Base-by-base conservation (phyloP, 352 stramenopile species). In the Plasmopara halstedii region DNA sequence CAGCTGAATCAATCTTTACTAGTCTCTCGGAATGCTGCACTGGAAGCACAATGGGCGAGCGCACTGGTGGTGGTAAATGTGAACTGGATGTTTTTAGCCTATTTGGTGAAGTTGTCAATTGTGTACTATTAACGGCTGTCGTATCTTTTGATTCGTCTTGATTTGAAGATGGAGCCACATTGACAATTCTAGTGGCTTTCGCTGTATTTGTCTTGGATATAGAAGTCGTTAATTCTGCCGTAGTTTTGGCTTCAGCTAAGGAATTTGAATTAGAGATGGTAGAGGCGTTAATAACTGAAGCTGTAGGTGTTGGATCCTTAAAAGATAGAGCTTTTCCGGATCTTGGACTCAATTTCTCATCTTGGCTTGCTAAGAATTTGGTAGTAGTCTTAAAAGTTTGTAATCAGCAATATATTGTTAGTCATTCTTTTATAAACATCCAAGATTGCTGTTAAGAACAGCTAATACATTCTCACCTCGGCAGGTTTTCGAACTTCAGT, bases 11-110 rank as follows among this genome's bases (percentile, higher is more conserved):
- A 26, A 85, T 88, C 62, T 85, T 85, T 0, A 67, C 58, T 14
- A 88, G 62, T 17, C 76, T 68, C 48, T 87, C 75, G 1, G 77
- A 59, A 35, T 53, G 58, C 33, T 77, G 67, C 36, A 79, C 61
- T 15, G 70, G 61, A 15, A 83, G 49, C 15, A 78, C 64, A 20
- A 68, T 53, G 13, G 68, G 67, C 9, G 68, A 71, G 1, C 64
- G 67, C 15, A 60, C 52, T 9, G 58, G 51, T 19, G 55, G 45
- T n/a, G 46, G 18, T 2, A 37, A 42, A 10, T 42, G 35, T 29
- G 32, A 45, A 7, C 13, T 34, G 0, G 31, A 15, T 43, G 35
- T 58, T 37, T 61, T 56, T 0, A 60, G 36, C 2, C 41, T 7
- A 19, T 42, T 21, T 45, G 37, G 42, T 6, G 49, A 32, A 2